Conservation (phyloP, 2,329 filamentous ascomycete genomes). For the Simplicillium aogashimaense region DNA sequence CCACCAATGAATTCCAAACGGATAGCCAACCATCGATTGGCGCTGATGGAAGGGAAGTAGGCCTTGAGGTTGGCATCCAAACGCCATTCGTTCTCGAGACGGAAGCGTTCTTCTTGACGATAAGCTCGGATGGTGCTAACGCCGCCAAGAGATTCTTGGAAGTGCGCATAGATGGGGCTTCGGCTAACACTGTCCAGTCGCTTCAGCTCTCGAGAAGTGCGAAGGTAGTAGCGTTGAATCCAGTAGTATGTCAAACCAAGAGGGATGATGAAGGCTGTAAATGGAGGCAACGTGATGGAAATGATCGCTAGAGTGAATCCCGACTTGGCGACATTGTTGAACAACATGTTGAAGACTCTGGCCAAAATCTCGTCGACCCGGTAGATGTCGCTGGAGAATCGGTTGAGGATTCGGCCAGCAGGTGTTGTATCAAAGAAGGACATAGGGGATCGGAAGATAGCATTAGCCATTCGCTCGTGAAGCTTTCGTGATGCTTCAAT, state of each 20-base stretch:
- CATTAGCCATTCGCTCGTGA: constrained; percentile 93
- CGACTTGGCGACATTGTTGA: constrained; percentile 64
- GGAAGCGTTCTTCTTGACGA: constrained; percentile 77
- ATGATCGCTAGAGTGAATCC: constrained; percentile 83
- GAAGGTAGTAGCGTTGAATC: constrained; percentile 94
- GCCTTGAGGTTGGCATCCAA: constrained; percentile 90
- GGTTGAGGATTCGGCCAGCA: constrained; percentile 88
- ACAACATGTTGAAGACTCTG: constrained; percentile 95
- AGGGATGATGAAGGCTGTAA: constrained; percentile 72
- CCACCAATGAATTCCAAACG: constrained; percentile 93
- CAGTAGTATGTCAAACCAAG: constrained; percentile 74
- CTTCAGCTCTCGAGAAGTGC: constrained; percentile 93
- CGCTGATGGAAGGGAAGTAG: constrained; percentile 92
- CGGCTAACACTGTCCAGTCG: constrained; percentile 89
- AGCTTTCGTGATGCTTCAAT: constrained; percentile 97
- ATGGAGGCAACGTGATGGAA: constrained; percentile 68
- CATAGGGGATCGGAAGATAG: constrained; percentile 97
- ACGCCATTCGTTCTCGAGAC: constrained; percentile 92
- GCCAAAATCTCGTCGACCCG: constrained; percentile 87
- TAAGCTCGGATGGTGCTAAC: constrained; percentile 95
- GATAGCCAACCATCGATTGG: constrained; percentile 88
- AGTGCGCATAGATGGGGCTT: constrained; percentile 95
- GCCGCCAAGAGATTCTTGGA: constrained; percentile 91
- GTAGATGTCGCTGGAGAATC: constrained; percentile 82
- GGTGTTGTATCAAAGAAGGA: constrained; percentile 98